Evolutionary conservation across 108 stramenopile genomes (phyloP).

Genomic region (Skeletonema tropicum): DNA sequence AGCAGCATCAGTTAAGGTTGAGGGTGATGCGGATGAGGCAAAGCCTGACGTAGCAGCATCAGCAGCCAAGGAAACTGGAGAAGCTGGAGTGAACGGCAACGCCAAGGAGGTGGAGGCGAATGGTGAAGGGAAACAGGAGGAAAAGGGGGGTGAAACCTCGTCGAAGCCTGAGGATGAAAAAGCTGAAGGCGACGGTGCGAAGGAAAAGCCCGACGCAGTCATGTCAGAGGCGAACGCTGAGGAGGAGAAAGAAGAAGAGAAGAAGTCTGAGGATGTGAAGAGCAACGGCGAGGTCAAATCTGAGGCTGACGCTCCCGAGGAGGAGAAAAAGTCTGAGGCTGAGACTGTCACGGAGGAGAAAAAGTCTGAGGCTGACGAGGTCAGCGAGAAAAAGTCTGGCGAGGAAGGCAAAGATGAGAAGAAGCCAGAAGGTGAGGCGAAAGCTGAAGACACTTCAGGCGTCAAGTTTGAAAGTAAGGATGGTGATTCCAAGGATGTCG

Average conservation of each 20-base stretch:
- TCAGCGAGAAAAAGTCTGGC: background rate
- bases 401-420: slow-evolving; percentile 13
- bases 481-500: slow-evolving; percentile 8
- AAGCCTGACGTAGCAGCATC: slow-evolving; percentile 8
- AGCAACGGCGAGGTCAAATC: background rate
- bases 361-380: background rate
- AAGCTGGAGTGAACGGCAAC: background rate
- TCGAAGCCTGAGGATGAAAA: slow-evolving; percentile 6
- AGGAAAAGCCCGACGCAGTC: slow-evolving; percentile 11
- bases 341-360: background rate
- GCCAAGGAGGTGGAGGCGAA: slow-evolving; percentile 8
- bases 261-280: slow-evolving; percentile 6
- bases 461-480: background rate
- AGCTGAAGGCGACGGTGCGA: background rate
- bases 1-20: slow-evolving; percentile 2
- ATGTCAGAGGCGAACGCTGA: background rate
- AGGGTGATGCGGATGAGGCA: slow-evolving; percentile 18
- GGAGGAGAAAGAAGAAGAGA: background rate
- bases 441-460: background rate
- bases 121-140: background rate
- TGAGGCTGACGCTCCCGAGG: background rate
- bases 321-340: background rate
- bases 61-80: slow-evolving; percentile 5
- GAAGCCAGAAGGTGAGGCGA: slow-evolving; percentile 1
- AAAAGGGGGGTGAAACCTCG: slow-evolving; percentile 5